Evolutionary conservation across 176 grass and related monocot genomes (phyloP).

Genomic region (Microstegium vimineum): DNA sequence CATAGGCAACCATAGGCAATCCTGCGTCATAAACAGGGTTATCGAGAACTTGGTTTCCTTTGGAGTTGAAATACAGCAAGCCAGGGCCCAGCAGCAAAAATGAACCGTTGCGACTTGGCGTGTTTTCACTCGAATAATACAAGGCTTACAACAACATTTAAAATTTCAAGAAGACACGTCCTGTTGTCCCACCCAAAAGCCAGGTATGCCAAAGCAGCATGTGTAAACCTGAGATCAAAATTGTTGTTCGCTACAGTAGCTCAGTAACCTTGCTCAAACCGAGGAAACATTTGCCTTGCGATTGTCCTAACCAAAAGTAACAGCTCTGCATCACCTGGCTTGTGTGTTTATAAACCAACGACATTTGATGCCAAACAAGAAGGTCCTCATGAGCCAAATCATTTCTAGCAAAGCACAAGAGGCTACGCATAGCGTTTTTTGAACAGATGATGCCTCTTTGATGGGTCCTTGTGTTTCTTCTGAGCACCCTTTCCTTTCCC

Average conservation of each 20-base stretch:
- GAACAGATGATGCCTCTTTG: conserved; percentile 82
- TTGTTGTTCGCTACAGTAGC: not conserved
- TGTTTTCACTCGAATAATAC: not conserved
- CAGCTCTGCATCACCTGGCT: not conserved
- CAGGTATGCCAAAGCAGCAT: not conserved
- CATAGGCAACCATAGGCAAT: too few species aligned
- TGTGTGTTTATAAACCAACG: not conserved
- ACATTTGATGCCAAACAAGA: not conserved
- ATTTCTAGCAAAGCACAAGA: not conserved
- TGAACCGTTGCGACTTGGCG: not conserved
- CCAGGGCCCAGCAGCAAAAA: not conserved
- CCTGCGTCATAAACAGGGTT: too few species aligned
- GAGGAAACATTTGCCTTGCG: not conserved
- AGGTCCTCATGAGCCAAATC: not conserved
- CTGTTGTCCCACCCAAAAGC: not conserved
- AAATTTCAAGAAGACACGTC: not conserved
- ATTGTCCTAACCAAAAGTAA: not conserved
- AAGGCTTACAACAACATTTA: not conserved
- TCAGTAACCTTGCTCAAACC: not conserved
- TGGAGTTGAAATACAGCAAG: not conserved
- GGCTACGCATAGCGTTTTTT: conserved; percentile 62
- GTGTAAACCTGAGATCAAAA: not conserved
- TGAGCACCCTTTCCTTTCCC: conserved; percentile 57
- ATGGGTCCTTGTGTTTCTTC: conserved; percentile 77
- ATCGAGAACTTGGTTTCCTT: not conserved